Evolutionary conservation across 2,329 filamentous ascomycete species (phyloP).

Genomic region (Furcasterigmium furcatum): DNA sequence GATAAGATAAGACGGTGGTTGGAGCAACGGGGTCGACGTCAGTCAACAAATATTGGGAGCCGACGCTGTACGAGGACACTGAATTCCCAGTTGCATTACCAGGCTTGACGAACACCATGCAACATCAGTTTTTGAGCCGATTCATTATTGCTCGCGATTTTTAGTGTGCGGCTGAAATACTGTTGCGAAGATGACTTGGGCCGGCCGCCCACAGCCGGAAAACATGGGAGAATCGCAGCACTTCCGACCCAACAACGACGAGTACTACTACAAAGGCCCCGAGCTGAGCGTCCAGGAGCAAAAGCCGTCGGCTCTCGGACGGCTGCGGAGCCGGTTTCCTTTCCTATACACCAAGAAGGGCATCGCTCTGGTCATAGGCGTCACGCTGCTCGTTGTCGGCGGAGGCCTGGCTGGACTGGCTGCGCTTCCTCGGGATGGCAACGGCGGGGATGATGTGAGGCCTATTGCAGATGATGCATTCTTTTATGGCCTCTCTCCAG

Average conservation of each 20-base stretch:
- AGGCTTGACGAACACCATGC: too few relatives aligned
- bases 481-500: constrained; percentile 48
- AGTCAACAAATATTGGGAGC: constrained; percentile 2
- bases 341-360: constrained; percentile 22
- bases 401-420: constrained; percentile 29
- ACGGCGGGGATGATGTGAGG: not conserved
- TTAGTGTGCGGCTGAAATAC: too few relatives aligned
- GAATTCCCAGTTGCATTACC: too few relatives aligned
- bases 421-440: constrained; percentile 16
- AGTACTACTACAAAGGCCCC: not conserved
- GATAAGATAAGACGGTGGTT: constrained; percentile 1
- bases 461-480: constrained; percentile 23
- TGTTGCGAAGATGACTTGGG: too few relatives aligned
- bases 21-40: not conserved
- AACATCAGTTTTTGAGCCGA: too few relatives aligned
- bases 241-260: not conserved
- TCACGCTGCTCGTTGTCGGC: constrained; percentile 26
- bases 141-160: too few relatives aligned
- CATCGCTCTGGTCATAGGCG: constrained; percentile 18
- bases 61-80: too few relatives aligned
- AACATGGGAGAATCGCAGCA: not conserved
- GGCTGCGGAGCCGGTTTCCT: not conserved
- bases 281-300: not conserved
- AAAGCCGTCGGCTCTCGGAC: not conserved
- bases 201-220: not conserved